Percentiles rank a stretch among this genome's conserved stretches.
These are phyloP conservation scores for Xylariaceae sp. DNA, from an alignment of 2,329 filamentous ascomycete species.

Conservation along the genomic window DNA sequence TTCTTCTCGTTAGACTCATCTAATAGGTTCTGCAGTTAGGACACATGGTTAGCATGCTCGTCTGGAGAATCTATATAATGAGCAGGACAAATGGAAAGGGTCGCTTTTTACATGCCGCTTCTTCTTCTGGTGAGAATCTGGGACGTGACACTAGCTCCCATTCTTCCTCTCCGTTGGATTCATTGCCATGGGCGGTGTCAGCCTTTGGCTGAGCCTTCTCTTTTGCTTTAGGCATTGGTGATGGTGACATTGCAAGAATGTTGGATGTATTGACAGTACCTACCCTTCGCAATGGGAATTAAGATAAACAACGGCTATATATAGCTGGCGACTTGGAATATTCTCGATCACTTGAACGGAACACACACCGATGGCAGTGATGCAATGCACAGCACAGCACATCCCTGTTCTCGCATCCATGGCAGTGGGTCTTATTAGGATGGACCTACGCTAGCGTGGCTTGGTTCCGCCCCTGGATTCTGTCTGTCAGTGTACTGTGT, in stretches of 20 bases:
- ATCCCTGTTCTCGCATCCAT: too few relatives aligned
- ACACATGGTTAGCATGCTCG: slow-evolving; percentile 4
- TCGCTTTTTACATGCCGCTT: slow-evolving; percentile 43
- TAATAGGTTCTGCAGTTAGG: slow-evolving; percentile 52
- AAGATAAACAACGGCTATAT: too few relatives aligned
- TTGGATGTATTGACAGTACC: too few relatives aligned
- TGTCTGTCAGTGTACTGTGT: too few relatives aligned
- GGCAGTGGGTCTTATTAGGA: too few relatives aligned
- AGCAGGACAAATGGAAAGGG: slow-evolving; percentile 1
- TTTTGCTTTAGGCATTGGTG: slow-evolving; percentile 9
- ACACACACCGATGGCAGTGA: too few relatives aligned
- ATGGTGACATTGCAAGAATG: slow-evolving; percentile 17
- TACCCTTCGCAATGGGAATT: too few relatives aligned
- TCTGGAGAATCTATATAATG: too few relatives aligned
- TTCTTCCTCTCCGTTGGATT: slow-evolving; percentile 14
- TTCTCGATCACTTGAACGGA: too few relatives aligned
- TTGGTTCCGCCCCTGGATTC: background rate
- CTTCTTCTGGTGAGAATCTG: slow-evolving; percentile 50
- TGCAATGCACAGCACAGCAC: too few relatives aligned
- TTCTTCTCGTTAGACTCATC: slow-evolving; percentile 69
- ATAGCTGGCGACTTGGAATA: too few relatives aligned
- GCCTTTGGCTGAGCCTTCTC: slow-evolving; percentile 9
- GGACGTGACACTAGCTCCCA: slow-evolving; percentile 30
- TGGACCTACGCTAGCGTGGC: too few relatives aligned
- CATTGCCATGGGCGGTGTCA: background rate